Base-by-base conservation (phyloP, 2,329 filamentous ascomycete genomes). In the Xylariaceae sp. region DNA sequence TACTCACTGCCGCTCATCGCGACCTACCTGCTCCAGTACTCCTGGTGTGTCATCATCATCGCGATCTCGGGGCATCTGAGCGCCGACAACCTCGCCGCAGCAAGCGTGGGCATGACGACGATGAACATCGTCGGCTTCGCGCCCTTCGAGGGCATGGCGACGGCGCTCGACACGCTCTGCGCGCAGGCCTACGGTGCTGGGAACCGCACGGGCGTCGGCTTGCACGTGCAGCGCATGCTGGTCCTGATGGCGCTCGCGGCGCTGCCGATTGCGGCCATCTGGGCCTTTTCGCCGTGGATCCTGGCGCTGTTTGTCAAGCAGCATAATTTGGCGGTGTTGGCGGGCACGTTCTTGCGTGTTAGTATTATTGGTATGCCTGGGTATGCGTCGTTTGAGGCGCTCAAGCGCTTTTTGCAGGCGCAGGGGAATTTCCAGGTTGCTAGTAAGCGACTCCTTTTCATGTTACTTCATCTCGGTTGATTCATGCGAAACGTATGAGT, bases 21-120 rank as follows among this genome's bases (percentile, higher is more conserved):
- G n/a, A 83, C 80, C 0, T 83, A 82, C 61, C 68, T 83, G 0
- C 72, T 83, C 4, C 79, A 83, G 62, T 83, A 82, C 64, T 80
- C 75, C 6, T 81, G 80, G 64, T 79, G 72, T 56, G 70, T 82
- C 39, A 76, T 81, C 57, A 80, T 78, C 1, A 80, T 80, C 18
- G 76, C 81, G 45, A 77, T 80, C 0, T 80, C 79, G 0, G 80
- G 81, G 0, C 80, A 80, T 64, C 74, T 83, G 7, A 76, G 80
- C 17, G 78, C 78, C 2, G 76, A 80, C 64, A 80, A 81, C 59
- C 69, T 83, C 8, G 81, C 78, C 1, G 81, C 80, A 0, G 79
- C 80, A 0, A 80, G 77, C 56, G 67, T 83, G 13, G 79, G 78
- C 23, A 76, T 78, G 23, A 82, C 80, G 51, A 82, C 80, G 0